Base-by-base conservation (phyloP, 2,329 filamentous ascomycete species). In the Ceratocystis alfenasii region DNA sequence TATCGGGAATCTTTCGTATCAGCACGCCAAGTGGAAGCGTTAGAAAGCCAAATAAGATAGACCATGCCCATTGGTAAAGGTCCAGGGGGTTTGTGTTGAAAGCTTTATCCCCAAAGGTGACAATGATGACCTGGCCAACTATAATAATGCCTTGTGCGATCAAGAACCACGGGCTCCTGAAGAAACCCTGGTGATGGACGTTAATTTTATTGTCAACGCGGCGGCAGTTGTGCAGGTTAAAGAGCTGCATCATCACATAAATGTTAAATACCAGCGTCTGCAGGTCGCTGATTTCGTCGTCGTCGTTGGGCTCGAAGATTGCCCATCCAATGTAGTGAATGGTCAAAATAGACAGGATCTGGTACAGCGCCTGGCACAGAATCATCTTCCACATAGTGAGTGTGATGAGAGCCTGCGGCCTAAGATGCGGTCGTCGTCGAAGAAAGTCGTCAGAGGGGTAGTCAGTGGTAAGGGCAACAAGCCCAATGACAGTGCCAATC, bases 91-190 rank as follows among this genome's bases (percentile, higher is more conserved):
- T 75, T 1, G 87, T 84, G 10, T 83, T 81, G 72, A 90, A 89
- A 0, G 86, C 87, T 33, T 79, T 76, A 5, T 87, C 86, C 69
- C 87, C 87, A 67, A 88, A 80, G 70, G 87, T 87, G 67, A 90
- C 79, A 71, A 90, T 90, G 73, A 88, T 73, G n/a, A 87, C 79
- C 71, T 90, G 87, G 7, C 87, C 87, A 12, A 80, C 84, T 55
- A 88, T 77, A 71, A 88, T 90, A 70, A 88, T 79, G 28, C 79
- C 72, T 71, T 87, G 82, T 48, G 89, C 88, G 3, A 77, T 79
- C 44, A 88, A 79, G 76, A 94, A 94, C 82, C 89, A 92, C 68
- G 81, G 86, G 72, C 94, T 95, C 65, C 80, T 81, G 20, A 82
- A 77, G 57, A 93, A 82, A 30, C 87, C 87, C 72, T 93, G 88